Base-by-base conservation (phyloP, 108 stramenopile genomes). In the Nitzschia palea region DNA sequence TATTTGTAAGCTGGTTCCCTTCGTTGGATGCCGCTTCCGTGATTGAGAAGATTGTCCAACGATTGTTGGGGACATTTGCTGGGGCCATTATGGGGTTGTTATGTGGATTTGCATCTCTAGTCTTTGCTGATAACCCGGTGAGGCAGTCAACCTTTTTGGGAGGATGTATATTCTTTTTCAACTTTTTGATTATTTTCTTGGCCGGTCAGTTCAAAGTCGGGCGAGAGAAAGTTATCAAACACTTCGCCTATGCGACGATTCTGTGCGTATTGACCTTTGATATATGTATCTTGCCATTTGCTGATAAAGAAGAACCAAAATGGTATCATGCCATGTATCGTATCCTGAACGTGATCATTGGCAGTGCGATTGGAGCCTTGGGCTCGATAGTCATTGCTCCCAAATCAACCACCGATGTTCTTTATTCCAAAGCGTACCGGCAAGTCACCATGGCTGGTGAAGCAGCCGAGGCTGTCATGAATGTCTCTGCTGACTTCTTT, bases 1-100 rank as follows among this genome's bases (percentile, higher is more conserved):
- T 76, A 22, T 61, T 76, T 40, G 75, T 76, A 15, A 51, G 56
- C 28, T 76, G 75, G 75, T 76, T 76, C 32, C 75, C 75, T 29
- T 9, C 17, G 3, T 22, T 76, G 52, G 75, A 76, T 70, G 75
- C 75, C 2, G 75, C 75, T 35, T 52, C 47, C 8, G 75, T 76
- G 1, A 55, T 76, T 14, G 65, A 76, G 47, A 76, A 76, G 44
- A 70, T 28, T 20, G 33, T 70, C 4, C 75, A 76, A 50, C 48
- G 75, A 4, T 23, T 76, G 20, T 17, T 58, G 17, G 75, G 75
- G 29, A 76, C 75, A 20, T 61, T 76, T 33, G 25, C 70, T 32
- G 75, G 75, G 5, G 75, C 75, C 15, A 54, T 43, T 33, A 9
- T 76, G 18, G 75, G 75, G 1, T 20, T 76, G 14, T 1, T 23